Percentiles rank a stretch among this genome's conserved stretches.
Evolutionary conservation across 1,284 basidiomycete genomes (phyloP).

Genomic region (Ustilago xerochloae): DNA sequence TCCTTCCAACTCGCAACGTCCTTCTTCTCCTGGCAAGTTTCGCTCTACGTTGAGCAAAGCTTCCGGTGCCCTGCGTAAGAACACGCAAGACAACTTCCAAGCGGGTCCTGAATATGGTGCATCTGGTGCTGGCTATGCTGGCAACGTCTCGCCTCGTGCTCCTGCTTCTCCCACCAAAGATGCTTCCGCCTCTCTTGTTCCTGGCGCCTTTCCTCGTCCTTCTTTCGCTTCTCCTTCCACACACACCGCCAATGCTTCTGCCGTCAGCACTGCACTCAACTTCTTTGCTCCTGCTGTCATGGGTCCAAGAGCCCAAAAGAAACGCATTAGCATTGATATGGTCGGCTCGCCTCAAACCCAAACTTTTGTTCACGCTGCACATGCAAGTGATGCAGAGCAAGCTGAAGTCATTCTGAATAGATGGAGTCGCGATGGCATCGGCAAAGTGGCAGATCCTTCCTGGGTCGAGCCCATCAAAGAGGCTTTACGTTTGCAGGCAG

Average conservation of each 20-base stretch:
- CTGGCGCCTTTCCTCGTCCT: conserved; percentile 37
- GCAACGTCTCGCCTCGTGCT: conserved; percentile 15
- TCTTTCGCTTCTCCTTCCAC: conserved; percentile 29
- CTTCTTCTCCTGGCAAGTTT: conserved; percentile 45
- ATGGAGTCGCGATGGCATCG: conserved; percentile 90
- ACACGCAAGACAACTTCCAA: conserved; percentile 32
- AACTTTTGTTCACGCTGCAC: conserved; percentile 78
- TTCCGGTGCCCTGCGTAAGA: conserved; percentile 47
- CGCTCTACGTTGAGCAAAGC: conserved; percentile 55
- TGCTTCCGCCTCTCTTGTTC: conserved; percentile 19
- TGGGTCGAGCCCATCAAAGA: conserved; percentile 93
- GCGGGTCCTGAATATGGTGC: conserved; percentile 46
- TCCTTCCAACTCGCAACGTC: conserved; percentile 18
- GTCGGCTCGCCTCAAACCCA: conserved; percentile 53
- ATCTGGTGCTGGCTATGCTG: neutral
- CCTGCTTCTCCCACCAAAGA: conserved; percentile 21
- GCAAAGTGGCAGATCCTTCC: conserved; percentile 73
- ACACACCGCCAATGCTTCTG: conserved; percentile 39
- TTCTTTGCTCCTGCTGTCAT: conserved; percentile 39
- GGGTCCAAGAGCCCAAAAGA: conserved; percentile 56
- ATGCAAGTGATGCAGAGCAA: conserved; percentile 92
- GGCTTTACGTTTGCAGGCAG: conserved; percentile 74
- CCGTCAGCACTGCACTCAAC: conserved; percentile 39
- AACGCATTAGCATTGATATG: conserved; percentile 64
- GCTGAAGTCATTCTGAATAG: conserved; percentile 86